Conservation (phyloP, 495 filamentous ascomycete species). For the Thermothielavioides terrestris region DNA sequence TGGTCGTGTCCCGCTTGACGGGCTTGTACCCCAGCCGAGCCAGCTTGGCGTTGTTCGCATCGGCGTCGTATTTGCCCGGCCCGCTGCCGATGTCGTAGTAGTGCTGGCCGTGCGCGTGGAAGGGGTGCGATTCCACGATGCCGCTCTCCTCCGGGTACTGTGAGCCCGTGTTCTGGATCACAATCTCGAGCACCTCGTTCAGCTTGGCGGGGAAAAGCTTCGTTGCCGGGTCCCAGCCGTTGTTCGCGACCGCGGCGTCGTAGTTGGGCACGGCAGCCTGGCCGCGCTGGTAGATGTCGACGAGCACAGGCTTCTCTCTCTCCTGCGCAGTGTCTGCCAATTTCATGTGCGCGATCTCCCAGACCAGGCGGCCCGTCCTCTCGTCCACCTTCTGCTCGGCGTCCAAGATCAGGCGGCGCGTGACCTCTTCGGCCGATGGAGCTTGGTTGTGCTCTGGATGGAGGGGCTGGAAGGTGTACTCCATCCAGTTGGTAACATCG, state of each 20-base stretch:
- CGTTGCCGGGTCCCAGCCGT: conserved; percentile 46
- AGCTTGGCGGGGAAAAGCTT: conserved; percentile 45
- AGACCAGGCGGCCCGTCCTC: conserved; percentile 14
- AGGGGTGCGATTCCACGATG: conserved; percentile 50
- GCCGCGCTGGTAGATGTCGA: conserved; percentile 46
- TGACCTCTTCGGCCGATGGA: conserved; percentile 45
- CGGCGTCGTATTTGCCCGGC: conserved; percentile 45
- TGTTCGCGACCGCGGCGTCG: conserved; percentile 34
- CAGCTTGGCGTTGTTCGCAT: conserved; percentile 43
- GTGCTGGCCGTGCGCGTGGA: conserved; percentile 52
- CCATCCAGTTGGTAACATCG: conserved; percentile 38
- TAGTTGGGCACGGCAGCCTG: conserved; percentile 32
- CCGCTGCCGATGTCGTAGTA: conserved; percentile 52
- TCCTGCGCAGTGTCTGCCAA: conserved; percentile 40
- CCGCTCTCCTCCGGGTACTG: conserved; percentile 19
- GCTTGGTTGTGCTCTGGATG: conserved; percentile 24
- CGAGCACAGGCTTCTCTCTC: conserved; percentile 42
- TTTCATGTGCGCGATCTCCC: conserved; percentile 23
- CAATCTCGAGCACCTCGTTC: conserved; percentile 55
- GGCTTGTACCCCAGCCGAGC: conserved; percentile 28
- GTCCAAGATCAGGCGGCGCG: conserved; percentile 40
- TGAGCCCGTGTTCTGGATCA: conserved; percentile 45
- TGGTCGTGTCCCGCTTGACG: conserved; percentile 46
- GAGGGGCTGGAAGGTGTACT: conserved; percentile 45
- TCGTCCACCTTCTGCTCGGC: conserved; percentile 24